A percentile compares a stretch with the other conserved stretches of the same genome.
Evolutionary conservation across 2,329 filamentous ascomycete species (phyloP).

Genomic region (Paecilomyces variotii): DNA sequence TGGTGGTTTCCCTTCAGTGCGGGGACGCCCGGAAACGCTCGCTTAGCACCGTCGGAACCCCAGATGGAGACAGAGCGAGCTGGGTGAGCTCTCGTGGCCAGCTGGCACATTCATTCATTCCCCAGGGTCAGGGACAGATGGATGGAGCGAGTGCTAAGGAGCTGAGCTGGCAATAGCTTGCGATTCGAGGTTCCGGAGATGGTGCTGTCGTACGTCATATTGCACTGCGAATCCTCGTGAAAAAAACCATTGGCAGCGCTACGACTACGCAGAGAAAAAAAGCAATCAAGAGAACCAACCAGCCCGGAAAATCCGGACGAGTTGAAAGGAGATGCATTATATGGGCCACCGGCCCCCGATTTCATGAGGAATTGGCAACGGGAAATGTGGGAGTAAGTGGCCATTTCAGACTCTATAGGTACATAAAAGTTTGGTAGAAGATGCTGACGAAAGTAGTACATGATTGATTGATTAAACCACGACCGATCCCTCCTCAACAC

Average conservation of each 20-base stretch:
- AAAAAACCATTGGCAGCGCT: neutral
- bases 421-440: constrained; percentile 7
- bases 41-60: neutral
- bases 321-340: neutral
- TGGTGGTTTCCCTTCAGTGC: neutral
- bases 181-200: neutral
- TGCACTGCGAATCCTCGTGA: neutral
- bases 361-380: neutral
- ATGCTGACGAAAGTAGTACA: constrained; percentile 15
- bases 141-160: neutral
- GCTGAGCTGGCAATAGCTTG: neutral
- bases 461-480: constrained; percentile 17
- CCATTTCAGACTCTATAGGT: constrained; percentile 23
- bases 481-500: constrained; percentile 13
- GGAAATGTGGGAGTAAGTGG: constrained; percentile 12
- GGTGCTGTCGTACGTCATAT: neutral
- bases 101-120: neutral
- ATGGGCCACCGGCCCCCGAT: neutral
- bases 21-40: neutral
- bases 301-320: neutral
- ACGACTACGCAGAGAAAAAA: neutral
- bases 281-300: neutral
- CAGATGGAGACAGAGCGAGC: neutral
- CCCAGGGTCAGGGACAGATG: neutral
- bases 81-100: neutral